Evolutionary conservation across 2,329 filamentous ascomycete genomes (phyloP).

Genomic region (Cercospora sesami): DNA sequence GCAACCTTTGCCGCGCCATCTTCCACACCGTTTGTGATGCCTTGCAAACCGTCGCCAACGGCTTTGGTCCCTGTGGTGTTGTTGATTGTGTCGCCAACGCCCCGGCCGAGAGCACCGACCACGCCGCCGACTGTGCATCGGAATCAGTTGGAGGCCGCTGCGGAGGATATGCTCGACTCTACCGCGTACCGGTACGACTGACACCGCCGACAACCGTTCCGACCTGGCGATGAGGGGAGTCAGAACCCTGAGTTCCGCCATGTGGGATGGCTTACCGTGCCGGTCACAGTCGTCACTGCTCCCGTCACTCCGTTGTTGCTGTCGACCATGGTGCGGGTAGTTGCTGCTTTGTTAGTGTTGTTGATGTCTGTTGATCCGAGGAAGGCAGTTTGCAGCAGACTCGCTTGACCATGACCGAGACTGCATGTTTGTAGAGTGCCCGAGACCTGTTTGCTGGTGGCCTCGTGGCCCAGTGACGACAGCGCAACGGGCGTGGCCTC

Average conservation of each 20-base stretch:
- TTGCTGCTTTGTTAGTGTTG: neutral
- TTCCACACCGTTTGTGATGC: conserved; percentile 46
- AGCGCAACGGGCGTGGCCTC: neutral
- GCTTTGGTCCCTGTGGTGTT: conserved; percentile 47
- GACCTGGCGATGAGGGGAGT: conserved; percentile 19
- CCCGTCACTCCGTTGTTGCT: conserved; percentile 30
- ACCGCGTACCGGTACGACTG: conserved; percentile 44
- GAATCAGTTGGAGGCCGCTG: neutral
- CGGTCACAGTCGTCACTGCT: conserved; percentile 34
- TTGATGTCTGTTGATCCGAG: neutral
- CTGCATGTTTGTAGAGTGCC: neutral
- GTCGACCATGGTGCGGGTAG: conserved; percentile 8
- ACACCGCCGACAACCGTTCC: conserved; percentile 57
- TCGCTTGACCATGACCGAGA: neutral
- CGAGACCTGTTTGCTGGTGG: neutral
- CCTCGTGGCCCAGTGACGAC: neutral
- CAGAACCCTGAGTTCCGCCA: neutral
- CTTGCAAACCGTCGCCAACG: conserved; percentile 45
- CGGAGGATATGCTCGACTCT: neutral
- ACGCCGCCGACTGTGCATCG: conserved; percentile 48
- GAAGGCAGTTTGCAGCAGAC: neutral
- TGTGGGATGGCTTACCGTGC: conserved; percentile 25
- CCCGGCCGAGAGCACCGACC: conserved; percentile 50
- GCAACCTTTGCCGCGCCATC: conserved; percentile 44
- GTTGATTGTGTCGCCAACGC: conserved; percentile 48